Base-by-base conservation (phyloP, 257 asterid genomes). In the Anisodus acutangulus region DNA sequence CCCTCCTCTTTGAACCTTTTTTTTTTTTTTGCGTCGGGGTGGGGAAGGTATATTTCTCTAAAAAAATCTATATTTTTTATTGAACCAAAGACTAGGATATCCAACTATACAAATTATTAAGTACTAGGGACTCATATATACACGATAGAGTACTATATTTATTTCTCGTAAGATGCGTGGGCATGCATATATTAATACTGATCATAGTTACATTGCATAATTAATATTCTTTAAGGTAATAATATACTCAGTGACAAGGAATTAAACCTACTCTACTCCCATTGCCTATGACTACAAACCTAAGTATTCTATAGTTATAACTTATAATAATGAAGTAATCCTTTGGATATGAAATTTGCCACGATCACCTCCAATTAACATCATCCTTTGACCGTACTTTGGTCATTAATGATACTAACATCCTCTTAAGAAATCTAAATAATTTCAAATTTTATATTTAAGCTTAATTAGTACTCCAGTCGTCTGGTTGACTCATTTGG, bases 401-500 rank as follows among this genome's bases (percentile, higher is more conserved):
- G 58, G 26, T 43, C 58, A 45, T 17, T 0, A n/a, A 45, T 45
- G 47, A 71, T 71, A n/a, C 55, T 45, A 71, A n/a, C 16, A 22
- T 22, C 43, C 62, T 72, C 15, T 45, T 53, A 9, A n/a, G 26
- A n/a, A n/a, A 2, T 47, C 8, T n/a, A 2, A 39, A 39, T 39
- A 39, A 19, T 45, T 72, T 72, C 9, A 45, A n/a, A 9, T 9
- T 72, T 43, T 43, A 41, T 43, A 70, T 66, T 66, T n/a, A 71
- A 9, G 9, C 9, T 72, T 72, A 72, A 72, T 72, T 45, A 9
- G 59, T 19, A 72, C 39, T 72, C 80, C 8, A 45, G 39, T 72
- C 39, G 15, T 70, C 37, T 70, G 15, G 26, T 70, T 71, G 80
- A 72, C 80, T 45, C 59, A 13, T 45, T 71, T 72, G 79, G n/a